Conservation (phyloP, 202 grass and related monocot genomes). For the Zizania palustris region DNA sequence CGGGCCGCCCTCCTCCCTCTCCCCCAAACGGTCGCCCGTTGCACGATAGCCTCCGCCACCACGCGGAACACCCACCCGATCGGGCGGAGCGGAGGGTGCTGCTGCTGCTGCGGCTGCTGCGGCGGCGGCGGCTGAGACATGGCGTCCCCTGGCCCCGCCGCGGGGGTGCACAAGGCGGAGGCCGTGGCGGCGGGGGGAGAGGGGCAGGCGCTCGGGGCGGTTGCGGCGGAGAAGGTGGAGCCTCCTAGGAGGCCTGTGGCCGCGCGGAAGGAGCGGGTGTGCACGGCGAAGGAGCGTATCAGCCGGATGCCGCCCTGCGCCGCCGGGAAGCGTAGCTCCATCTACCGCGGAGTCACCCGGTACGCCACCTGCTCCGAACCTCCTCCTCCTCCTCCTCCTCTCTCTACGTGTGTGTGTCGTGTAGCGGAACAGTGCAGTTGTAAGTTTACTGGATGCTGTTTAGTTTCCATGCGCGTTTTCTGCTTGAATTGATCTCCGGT, state of each 20-base stretch:
- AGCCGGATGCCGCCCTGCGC: conserved; percentile 97
- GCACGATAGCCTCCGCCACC: neutral
- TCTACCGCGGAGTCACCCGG: conserved; percentile 98
- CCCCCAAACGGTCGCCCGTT: conserved; percentile 52
- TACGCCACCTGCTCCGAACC: neutral
- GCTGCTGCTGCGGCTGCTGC: neutral
- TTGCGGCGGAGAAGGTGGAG: conserved; percentile 24
- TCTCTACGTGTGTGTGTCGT: neutral
- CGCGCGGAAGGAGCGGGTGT: conserved; percentile 84
- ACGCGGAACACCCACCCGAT: neutral
- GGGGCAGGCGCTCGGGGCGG: conserved; percentile 2
- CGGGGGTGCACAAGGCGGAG: conserved; percentile 43
- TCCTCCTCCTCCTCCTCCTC: no score
- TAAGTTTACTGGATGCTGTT: neutral
- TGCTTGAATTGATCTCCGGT: neutral
- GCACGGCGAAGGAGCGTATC: conserved; percentile 99
- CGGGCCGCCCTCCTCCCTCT: neutral
- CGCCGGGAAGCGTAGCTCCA: conserved; percentile 97
- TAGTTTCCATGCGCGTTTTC: neutral
- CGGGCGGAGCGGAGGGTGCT: conserved; percentile 11
- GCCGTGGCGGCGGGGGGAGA: conserved; percentile 11
- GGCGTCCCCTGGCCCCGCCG: conserved; percentile 49
- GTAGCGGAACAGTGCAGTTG: neutral
- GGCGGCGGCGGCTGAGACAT: conserved; percentile 20
- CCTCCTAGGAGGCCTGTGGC: conserved; percentile 57